Percentiles rank a stretch among this genome's conserved stretches.
These are phyloP conservation scores for Dactylella cylindrospora DNA, from an alignment of 2,329 filamentous ascomycete species.

Conservation along the genomic window DNA sequence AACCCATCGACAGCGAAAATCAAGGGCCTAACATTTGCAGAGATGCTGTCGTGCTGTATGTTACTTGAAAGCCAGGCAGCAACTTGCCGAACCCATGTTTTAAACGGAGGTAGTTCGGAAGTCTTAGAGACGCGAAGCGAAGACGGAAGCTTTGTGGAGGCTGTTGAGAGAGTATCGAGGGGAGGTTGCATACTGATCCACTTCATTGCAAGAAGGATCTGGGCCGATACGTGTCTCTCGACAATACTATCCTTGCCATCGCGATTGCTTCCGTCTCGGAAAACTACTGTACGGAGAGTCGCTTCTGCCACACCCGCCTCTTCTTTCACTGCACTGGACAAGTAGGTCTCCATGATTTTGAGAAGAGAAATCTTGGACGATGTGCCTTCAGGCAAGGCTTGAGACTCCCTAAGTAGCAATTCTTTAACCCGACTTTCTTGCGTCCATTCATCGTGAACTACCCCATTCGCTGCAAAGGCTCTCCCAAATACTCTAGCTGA, in stretches of 20 bases:
- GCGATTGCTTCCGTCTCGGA: conserved; percentile 57
- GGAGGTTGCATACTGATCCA: conserved; percentile 43
- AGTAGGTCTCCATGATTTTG: conserved; percentile 30
- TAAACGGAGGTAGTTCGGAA: conserved; percentile 21
- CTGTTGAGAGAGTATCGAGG: conserved; percentile 10
- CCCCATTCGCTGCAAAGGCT: conserved; percentile 75
- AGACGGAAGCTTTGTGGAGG: conserved; percentile 11
- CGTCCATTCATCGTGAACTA: conserved; percentile 62
- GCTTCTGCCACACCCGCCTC: conserved; percentile 63
- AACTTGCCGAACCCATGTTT: conserved; percentile 36
- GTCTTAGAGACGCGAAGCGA: conserved; percentile 17
- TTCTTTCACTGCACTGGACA: conserved; percentile 31
- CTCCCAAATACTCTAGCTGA: conserved; percentile 80
- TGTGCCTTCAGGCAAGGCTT: conserved; percentile 23
- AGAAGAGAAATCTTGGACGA: conserved; percentile 38
- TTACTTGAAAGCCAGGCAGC: conserved; percentile 38
- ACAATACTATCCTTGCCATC: conserved; percentile 52
- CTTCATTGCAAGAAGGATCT: conserved; percentile 53
- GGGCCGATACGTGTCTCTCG: conserved; percentile 43
- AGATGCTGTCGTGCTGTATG: conserved; percentile 37
- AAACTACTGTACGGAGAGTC: conserved; percentile 61
- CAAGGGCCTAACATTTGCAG: conserved; percentile 24
- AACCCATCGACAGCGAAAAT: conserved; percentile 44
- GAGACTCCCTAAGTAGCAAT: conserved; percentile 37
- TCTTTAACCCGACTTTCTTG: conserved; percentile 50